Evolutionary conservation across 2,329 filamentous ascomycete genomes (phyloP), one percentile per base, ranked within the genome.

Genomic region (Colletotrichum filicis): DNA sequence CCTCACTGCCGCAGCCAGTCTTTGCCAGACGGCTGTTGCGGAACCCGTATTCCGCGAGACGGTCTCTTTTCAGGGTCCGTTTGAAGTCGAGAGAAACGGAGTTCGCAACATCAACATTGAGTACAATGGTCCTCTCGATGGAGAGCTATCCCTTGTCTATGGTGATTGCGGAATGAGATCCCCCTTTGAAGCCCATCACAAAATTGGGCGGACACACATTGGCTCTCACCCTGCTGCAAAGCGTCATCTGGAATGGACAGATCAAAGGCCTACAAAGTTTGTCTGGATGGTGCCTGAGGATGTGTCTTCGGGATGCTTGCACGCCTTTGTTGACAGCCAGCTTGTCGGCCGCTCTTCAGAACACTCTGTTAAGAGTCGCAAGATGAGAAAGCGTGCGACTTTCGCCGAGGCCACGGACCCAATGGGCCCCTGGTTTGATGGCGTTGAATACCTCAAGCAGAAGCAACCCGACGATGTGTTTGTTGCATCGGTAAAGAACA

Each of bases 391-490:
- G 66, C 70, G 65, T 19, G 66, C 59, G 11, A 62, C 73, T 0
- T 78, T 78, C 16, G 74, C 75, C 0, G 75, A 76, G 49, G 62
- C 74, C 8, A 72, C 73, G 16, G 74, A 76, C 16, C 65, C 72
- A n/a, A 75, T 75, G 59, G 59, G 66, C 2, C 70, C 70, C 4
- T 79, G 78, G 78, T 79, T 79, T 12, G 72, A 79, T 5, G 78
- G 78, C 1, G 77, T 79, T 9, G 66, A 74, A 0, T 79, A 79
- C 35, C 71, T 79, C 8, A 74, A 78, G 16, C 73, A 78, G 22
- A 79, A 78, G 53, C 76, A 79, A 4, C 75, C 76, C 0, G 75
- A 76, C 26, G 74, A 77, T 2, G 22, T 65, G 0, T 77, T 78
- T n/a, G 77, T 78, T 7, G 49, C 74, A 2, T 68, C 76, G 0